Base-by-base conservation (phyloP, 371 early-diverging fungal species). In the Rhizomucor miehei region DNA sequence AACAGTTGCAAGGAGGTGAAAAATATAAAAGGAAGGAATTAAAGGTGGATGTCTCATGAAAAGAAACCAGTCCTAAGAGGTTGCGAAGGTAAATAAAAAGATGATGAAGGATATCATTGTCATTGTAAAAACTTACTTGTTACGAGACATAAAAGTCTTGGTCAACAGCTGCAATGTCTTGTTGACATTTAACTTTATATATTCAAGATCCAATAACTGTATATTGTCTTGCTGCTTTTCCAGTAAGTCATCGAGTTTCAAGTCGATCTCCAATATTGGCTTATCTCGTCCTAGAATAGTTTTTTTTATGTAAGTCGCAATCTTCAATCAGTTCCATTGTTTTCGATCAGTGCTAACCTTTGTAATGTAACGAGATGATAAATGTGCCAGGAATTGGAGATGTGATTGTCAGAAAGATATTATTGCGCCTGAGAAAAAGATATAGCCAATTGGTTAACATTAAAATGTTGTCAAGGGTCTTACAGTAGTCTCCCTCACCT, bases 221-320 rank as follows among this genome's bases (percentile, higher is more conserved):
- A 91, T 82, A 35, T 93, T 89, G 53, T 91, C 88, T 67, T 93
- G 93, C 82, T 97, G 94, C 85, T 93, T 93, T 69, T 94, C 95
- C 47, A 96, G 74, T 55, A 96, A 66, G 69, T 96, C 97, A 63
- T 97, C 97, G 46, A 97, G 69, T 55, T 92, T 91, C 52, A 97
- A 77, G 68, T 94, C 94, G 86, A 97, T 92, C 69, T 94, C 94
- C 54, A 97, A 66, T 29, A 97, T 92, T 0, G 97, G 89, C 57
- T 91, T 92, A 44, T 95, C 95, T 17, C 97, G 84, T 23, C 73
- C 89, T 71, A 43, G 11, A 45, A 20, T 5, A 13, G 29, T 11
- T 6, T 41, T 25, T 12, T 43, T 1, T 17, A 24, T 24, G 13
- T 13, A 24, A 16, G 29, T 24, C n/a, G n/a, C n/a, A n/a, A n/a